A percentile compares a stretch with the other conserved stretches of the same genome.
Conservation (phyloP, 23 red algal species). For the Cyanidioschyzon merolae region DNA sequence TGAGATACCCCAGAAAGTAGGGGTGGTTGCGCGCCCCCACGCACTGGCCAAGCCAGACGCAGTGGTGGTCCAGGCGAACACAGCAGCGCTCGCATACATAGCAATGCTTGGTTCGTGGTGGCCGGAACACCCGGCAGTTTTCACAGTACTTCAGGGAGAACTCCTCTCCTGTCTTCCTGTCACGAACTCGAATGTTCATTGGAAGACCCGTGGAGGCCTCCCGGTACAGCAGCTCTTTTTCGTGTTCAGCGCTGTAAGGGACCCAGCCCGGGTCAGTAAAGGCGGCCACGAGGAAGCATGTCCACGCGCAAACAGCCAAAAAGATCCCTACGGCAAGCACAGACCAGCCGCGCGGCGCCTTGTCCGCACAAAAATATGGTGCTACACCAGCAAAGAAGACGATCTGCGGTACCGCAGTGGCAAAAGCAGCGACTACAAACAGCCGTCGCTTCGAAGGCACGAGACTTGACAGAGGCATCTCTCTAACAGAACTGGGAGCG, state of each 20-base stretch:
- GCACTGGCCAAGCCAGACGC: constrained; percentile 74
- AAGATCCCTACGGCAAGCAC: background rate
- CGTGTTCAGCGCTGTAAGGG: background rate
- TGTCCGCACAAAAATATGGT: background rate
- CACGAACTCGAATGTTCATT: background rate
- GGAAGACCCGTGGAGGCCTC: background rate
- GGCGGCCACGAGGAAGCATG: background rate
- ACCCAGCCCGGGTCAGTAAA: background rate
- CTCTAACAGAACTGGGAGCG: no score
- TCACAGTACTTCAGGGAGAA: background rate
- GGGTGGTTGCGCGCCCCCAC: constrained; percentile 55
- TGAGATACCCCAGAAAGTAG: constrained; percentile 58
- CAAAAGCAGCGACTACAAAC: background rate
- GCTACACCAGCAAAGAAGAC: background rate
- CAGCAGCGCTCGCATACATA: background rate
- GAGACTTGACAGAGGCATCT: no score
- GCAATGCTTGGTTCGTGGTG: background rate
- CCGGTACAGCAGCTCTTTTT: background rate
- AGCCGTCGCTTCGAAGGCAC: background rate
- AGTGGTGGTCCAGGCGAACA: constrained; percentile 68
- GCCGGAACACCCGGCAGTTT: background rate
- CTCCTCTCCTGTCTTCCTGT: background rate
- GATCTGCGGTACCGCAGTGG: background rate
- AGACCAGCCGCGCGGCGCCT: background rate
- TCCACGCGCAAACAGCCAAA: background rate